phyloP scores from a whole-genome alignment of 1,284 basidiomycete genomes.

The Melampsora americana region DNA sequence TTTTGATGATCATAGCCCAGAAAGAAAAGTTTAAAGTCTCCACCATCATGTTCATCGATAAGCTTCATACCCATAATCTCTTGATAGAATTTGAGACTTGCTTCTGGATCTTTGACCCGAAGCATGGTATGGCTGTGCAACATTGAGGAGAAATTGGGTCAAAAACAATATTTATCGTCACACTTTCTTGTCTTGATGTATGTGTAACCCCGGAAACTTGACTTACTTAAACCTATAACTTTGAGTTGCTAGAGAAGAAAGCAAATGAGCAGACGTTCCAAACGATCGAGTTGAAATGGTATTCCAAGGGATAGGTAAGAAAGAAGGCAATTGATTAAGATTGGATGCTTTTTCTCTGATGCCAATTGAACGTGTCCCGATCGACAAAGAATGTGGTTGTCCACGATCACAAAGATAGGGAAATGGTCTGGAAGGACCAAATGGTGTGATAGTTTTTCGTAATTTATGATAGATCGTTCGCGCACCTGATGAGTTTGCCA shows the following conservation, averaged over 20 bases:
- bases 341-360: no score
- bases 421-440: no score
- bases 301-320: not conserved
- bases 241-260: not conserved
- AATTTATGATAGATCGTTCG: no score
- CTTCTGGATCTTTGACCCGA: slow-evolving; percentile 65
- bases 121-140: slow-evolving; percentile 30
- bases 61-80: slow-evolving; percentile 82
- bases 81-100: slow-evolving; percentile 56
- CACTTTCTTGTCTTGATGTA: not conserved
- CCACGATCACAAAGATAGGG: no score
- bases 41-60: slow-evolving; percentile 57
- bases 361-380: no score
- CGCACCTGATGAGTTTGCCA: no score
- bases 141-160: not conserved
- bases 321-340: no score
- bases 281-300: not conserved
- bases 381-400: no score
- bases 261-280: not conserved
- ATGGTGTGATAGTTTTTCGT: no score
- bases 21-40: slow-evolving; percentile 74
- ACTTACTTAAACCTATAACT: slow-evolving; percentile 4
- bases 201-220: not conserved
- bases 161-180: not conserved
- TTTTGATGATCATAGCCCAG: slow-evolving; percentile 70